Evolutionary conservation across 1,139 yeast species (phyloP), one percentile per base, ranked within the genome.

Genomic region (Kodamaea suecica): DNA sequence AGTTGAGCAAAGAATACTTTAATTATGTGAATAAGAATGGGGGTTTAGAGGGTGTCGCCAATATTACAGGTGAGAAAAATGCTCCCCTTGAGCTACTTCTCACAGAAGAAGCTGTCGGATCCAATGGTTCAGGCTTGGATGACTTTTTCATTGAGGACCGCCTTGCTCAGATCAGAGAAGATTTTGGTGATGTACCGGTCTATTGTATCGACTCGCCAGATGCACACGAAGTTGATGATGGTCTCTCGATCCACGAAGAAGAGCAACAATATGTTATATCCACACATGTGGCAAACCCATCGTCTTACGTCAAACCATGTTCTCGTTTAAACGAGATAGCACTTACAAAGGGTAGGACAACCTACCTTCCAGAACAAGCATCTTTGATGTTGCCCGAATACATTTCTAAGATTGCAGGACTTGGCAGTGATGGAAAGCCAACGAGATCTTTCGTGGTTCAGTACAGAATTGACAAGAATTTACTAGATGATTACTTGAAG

Each of bases 191-290:
- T 9, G 58, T 72, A 25, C 75, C 81, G 0, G 80, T 90, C 1
- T 92, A 80, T 53, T 88, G 97, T 59, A 88, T 92, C 40, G 98
- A 92, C 59, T 73, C 83, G 3, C 77, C 69, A 9, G 72, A 71
- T 29, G 96, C 97, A 0, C 83, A 84, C 48, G 98, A 92, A 57
- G 84, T 92, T 42, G 98, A 92, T 57, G 98, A 92, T 57, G 98
- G 97, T 30, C 70, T 92, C 17, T 78, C 95, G 0, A 61, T 92
- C 13, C 64, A 65, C 26, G 54, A 53, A 19, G 40, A 61, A 0
- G 59, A 57, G 0, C 57, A 58, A 1, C 50, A 53, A 4, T 73
- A 65, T 47, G 61, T 63, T 2, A 50, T 90, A 4, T 74, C 82
- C 23, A 70, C 87, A 5, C 96, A 85, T 57, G 78, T 92, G 41